A percentile compares a stretch with the other conserved stretches of the same genome.
Evolutionary conservation across 1,284 basidiomycete genomes (phyloP).

Genomic region (Pyrrhoderma noxium): DNA sequence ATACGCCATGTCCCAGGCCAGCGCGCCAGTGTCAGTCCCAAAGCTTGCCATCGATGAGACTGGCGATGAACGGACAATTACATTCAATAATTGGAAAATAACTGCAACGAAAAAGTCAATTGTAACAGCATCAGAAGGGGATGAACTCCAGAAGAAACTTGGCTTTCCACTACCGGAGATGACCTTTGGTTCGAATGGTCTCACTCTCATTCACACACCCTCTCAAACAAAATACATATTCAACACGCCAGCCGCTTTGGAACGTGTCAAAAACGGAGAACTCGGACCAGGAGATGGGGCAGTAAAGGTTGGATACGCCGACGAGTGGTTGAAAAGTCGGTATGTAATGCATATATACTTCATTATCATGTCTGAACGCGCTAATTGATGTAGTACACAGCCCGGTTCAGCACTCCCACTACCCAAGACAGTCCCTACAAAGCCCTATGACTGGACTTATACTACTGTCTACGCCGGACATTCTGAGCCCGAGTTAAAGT

Average conservation of each 20-base stretch:
- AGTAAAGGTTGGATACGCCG: slow-evolving; percentile 91
- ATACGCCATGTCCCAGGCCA: not conserved
- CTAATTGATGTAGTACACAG: slow-evolving; percentile 42
- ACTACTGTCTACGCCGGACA: slow-evolving; percentile 84
- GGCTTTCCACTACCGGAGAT: slow-evolving; percentile 91
- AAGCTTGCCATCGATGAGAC: slow-evolving; percentile 57
- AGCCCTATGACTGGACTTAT: slow-evolving; percentile 98
- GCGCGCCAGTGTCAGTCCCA: slow-evolving; percentile 34
- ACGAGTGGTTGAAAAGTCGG: slow-evolving; percentile 89
- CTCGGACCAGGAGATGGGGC: slow-evolving; percentile 76
- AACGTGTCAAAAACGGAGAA: slow-evolving; percentile 69
- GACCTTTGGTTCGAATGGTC: slow-evolving; percentile 86
- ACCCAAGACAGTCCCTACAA: slow-evolving; percentile 67
- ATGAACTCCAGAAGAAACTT: slow-evolving; percentile 56
- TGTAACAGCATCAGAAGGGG: slow-evolving; percentile 66
- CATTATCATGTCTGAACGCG: not conserved
- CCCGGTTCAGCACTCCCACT: slow-evolving; percentile 59
- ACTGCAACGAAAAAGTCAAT: slow-evolving; percentile 63
- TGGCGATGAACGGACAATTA: slow-evolving; percentile 58
- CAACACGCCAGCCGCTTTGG: slow-evolving; percentile 63
- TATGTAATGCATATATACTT: slow-evolving; percentile 29
- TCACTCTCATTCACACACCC: slow-evolving; percentile 56
- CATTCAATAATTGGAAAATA: slow-evolving; percentile 57
- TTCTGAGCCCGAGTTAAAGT: slow-evolving; percentile 29
- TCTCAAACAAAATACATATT: slow-evolving; percentile 67